Conservation (phyloP, 148 eudicot species). For the Nepenthes mirabilis region DNA sequence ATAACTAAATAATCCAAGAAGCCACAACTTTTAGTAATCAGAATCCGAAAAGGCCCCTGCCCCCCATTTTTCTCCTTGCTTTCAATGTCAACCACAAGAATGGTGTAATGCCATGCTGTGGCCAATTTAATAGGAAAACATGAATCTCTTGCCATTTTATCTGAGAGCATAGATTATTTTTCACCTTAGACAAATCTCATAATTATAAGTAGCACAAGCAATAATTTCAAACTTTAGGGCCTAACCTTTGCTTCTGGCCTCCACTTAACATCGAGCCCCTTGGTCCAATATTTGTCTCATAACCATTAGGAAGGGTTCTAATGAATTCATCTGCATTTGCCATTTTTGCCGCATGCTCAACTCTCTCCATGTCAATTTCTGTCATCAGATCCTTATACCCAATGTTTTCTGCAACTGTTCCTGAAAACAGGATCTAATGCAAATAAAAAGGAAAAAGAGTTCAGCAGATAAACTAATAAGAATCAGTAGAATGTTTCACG, state of each 20-base stretch:
- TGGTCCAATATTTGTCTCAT: slow-evolving; percentile 70
- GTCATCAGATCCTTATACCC: slow-evolving; percentile 70
- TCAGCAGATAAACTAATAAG: not conserved
- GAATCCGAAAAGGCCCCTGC: too few relatives aligned
- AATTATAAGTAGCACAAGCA: not conserved
- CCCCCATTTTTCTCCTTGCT: too few relatives aligned
- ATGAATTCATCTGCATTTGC: slow-evolving; percentile 96
- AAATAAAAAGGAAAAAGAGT: not conserved
- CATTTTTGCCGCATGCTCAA: slow-evolving; percentile 61
- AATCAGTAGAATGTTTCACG: not conserved
- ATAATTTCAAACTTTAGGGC: not conserved
- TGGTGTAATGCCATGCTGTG: not conserved
- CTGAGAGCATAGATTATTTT: not conserved
- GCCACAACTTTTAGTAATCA: too few relatives aligned
- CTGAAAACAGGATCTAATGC: slow-evolving; percentile 72
- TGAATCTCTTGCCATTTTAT: not conserved
- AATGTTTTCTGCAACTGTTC: slow-evolving; percentile 87
- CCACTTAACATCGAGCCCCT: slow-evolving; percentile 88
- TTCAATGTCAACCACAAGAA: not conserved
- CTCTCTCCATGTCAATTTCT: slow-evolving; percentile 70
- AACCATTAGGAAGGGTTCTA: slow-evolving; percentile 52
- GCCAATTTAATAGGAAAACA: not conserved
- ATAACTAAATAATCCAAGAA: too few relatives aligned
- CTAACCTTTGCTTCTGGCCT: slow-evolving; percentile 93
- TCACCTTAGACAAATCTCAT: not conserved